Percentiles rank a stretch among this genome's conserved stretches.
Evolutionary conservation across 495 filamentous ascomycete species (phyloP).

Genomic region (Cladorrhinum samala): DNA sequence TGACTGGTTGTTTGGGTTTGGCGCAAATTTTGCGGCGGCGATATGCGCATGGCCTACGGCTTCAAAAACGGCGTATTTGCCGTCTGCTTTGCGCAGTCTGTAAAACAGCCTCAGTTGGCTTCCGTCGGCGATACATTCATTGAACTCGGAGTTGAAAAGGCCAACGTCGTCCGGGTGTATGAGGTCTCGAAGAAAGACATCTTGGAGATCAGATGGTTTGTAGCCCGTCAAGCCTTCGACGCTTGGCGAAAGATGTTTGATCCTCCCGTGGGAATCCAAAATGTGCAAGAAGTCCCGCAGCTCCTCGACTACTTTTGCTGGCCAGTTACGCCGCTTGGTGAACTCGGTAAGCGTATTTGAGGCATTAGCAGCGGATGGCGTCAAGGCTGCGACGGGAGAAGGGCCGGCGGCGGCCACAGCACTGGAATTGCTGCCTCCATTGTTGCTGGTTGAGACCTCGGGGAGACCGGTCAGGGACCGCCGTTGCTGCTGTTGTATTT

Average conservation of each 20-base stretch:
- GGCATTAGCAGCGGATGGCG: conserved; percentile 5
- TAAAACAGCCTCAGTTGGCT: conserved; percentile 82
- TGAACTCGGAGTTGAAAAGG: conserved; percentile 82
- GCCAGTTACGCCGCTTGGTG: conserved; percentile 83
- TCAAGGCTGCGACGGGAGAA: conserved; percentile 6
- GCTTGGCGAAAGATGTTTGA: conserved; percentile 80
- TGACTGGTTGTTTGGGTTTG: conserved; percentile 55
- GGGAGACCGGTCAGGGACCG: not conserved
- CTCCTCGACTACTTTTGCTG: conserved; percentile 81
- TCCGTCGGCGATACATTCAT: conserved; percentile 81
- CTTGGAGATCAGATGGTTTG: conserved; percentile 59
- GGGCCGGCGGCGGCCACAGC: conserved; percentile 7
- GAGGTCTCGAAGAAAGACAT: conserved; percentile 67
- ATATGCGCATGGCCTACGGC: conserved; percentile 89
- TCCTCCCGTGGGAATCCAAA: conserved; percentile 73
- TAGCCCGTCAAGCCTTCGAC: conserved; percentile 73
- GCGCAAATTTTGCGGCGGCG: conserved; percentile 57
- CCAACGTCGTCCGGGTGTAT: conserved; percentile 85
- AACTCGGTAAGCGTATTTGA: conserved; percentile 68
- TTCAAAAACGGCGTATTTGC: conserved; percentile 73
- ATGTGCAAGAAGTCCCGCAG: conserved; percentile 85
- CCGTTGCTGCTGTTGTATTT: not conserved
- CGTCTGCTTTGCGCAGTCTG: conserved; percentile 72
- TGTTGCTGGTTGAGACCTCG: not conserved
- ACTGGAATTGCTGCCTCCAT: not conserved